Evolutionary conservation across 495 filamentous ascomycete species (phyloP).

Genomic region (Tuber brumale): DNA sequence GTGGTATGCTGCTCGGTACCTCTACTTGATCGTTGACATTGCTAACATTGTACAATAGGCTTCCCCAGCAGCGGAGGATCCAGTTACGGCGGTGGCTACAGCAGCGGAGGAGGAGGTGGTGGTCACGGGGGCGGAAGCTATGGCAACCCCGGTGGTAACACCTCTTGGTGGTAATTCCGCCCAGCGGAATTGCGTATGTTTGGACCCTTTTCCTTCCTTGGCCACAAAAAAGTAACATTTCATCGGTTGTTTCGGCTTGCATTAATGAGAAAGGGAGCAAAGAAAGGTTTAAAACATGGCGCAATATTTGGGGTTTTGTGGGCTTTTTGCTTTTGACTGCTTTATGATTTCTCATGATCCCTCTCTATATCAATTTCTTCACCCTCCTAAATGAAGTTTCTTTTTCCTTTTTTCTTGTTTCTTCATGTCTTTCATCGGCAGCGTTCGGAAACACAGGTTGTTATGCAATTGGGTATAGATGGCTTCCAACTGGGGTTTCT

Average conservation of each 20-base stretch:
- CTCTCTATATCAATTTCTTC: slow-evolving; percentile 40
- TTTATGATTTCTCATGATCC: slow-evolving; percentile 45
- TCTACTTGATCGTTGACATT: slow-evolving; percentile 4
- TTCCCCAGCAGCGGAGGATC: slow-evolving; percentile 28
- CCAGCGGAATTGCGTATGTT: slow-evolving; percentile 35
- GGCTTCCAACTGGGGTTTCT: slow-evolving; percentile 40
- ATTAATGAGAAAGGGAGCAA: slow-evolving; percentile 41
- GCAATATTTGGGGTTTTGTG: slow-evolving; percentile 45
- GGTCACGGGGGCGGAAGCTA: slow-evolving; percentile 54
- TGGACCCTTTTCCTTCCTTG: slow-evolving; percentile 35
- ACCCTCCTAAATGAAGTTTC: slow-evolving; percentile 37
- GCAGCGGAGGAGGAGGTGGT: slow-evolving; percentile 37
- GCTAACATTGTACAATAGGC: slow-evolving; percentile 37
- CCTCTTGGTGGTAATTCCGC: slow-evolving; percentile 85
- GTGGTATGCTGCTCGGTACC: slow-evolving; percentile 16
- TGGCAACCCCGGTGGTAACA: slow-evolving; percentile 81
- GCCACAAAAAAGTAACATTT: slow-evolving; percentile 36
- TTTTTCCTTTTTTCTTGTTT: slow-evolving; percentile 40
- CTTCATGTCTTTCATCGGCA: slow-evolving; percentile 37
- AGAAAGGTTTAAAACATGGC: slow-evolving; percentile 42
- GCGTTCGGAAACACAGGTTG: slow-evolving; percentile 38
- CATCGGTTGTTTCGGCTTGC: slow-evolving; percentile 41
- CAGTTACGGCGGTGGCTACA: slow-evolving; percentile 38
- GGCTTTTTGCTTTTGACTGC: slow-evolving; percentile 52
- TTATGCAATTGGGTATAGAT: slow-evolving; percentile 40